phyloP scores from a whole-genome alignment of 768 basidiomycete genomes.

The Termitomyces sp. region DNA sequence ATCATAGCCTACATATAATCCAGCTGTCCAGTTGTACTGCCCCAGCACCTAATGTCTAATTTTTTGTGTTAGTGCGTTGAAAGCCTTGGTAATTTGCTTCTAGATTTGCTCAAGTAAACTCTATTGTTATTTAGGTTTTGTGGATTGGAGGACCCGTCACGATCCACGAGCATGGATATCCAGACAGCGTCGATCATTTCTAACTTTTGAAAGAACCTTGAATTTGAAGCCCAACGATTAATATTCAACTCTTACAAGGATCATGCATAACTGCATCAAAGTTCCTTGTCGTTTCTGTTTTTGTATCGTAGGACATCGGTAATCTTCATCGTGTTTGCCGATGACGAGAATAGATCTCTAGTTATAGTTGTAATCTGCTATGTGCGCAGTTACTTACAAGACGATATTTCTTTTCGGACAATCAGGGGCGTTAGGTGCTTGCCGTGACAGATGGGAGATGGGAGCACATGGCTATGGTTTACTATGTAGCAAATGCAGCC shows the following conservation, averaged over 20 bases:
- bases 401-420: not conserved
- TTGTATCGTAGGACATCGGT: not conserved
- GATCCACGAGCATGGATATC: not conserved
- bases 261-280: not conserved
- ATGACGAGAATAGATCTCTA: not conserved
- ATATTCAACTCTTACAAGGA: not conserved
- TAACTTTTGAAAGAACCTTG: not conserved
- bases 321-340: not conserved
- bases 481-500: not conserved
- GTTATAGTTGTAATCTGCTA: not conserved
- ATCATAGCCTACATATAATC: conserved; percentile 17
- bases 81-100: not conserved
- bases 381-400: no score
- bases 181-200: not conserved
- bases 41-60: conserved; percentile 17
- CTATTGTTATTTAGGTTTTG: not conserved
- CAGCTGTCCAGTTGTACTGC: conserved; percentile 19
- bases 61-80: not conserved
- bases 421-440: conserved; percentile 3
- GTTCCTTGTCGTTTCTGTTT: not conserved
- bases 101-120: not conserved
- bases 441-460: not conserved
- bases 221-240: not conserved
- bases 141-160: not conserved
- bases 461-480: not conserved